Base-by-base conservation (phyloP, 2,329 filamentous ascomycete genomes). In the Fusarium sp. region DNA sequence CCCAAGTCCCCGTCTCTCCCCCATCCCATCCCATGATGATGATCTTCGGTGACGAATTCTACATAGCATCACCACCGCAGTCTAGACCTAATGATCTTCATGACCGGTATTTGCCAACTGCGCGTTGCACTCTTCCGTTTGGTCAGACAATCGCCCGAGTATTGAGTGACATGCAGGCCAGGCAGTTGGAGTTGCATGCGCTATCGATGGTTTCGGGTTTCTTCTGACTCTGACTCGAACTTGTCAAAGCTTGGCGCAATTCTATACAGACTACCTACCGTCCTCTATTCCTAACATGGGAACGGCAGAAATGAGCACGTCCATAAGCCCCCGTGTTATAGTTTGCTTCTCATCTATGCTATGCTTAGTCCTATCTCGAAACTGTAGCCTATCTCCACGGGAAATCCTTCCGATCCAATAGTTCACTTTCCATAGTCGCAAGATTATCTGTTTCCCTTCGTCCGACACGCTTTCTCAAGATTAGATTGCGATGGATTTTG, bases 71-170 rank as follows among this genome's bases (percentile, higher is more conserved):
- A 66, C 30, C 48, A 49, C 61, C 61, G 48, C 30, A 57, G 52
- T 70, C 68, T 70, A 71, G 68, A 71, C 68, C 61, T 11, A 44
- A 40, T 51, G 68, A 71, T 70, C 68, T 61, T 69, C 68, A 71
- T 54, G 22, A 51, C 32, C 30, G 52, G 51, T 56, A 68, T 67
- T 54, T 48, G 48, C 60, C 40, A 65, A 52, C 58, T 41, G 34
- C 45, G 48, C 25, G 22, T 27, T 58, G 47, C 25, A 57, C 67
- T 49, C 12, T n/a, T 66, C 49, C 20, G 45, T 67, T 54, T 53
- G 42, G 67, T 44, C 54, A 67, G 57, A 47, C 13, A 57, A 69
- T 61, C 68, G 64, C 59, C 68, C 55, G 48, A 48, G 59, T 34
- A 55, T 46, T 57, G 52, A 61, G 68, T 61, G 63, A 63, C 53